Conservation (phyloP, 1,284 basidiomycete species). For the Cystobasidium sp. region DNA sequence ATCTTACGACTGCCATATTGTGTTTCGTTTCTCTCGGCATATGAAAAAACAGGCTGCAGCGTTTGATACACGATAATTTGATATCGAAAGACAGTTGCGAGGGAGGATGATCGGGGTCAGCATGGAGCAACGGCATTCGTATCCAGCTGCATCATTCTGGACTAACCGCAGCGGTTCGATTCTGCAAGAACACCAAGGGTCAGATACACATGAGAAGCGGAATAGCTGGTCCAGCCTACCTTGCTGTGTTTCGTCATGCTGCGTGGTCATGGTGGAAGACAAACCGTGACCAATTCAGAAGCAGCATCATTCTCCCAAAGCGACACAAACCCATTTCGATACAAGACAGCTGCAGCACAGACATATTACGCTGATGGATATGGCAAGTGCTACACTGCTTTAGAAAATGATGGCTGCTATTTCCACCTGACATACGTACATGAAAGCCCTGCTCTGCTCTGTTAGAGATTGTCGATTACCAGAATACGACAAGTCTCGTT, state of each 20-base stretch:
- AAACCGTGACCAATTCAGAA: neutral
- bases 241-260: conserved; percentile 83
- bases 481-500: neutral
- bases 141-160: neutral
- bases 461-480: neutral
- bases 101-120: conserved; percentile 3
- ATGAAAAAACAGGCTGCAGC: conserved; percentile 36
- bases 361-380: too few relatives aligned
- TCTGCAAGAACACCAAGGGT: conserved; percentile 9
- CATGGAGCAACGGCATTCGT: neutral
- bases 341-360: too few relatives aligned
- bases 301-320: neutral
- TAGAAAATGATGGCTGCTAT: too few relatives aligned
- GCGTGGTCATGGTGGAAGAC: neutral
- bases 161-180: conserved; percentile 41
- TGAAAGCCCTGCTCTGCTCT: neutral
- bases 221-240: conserved; percentile 80
- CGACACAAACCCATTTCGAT: neutral
- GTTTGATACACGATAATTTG: too few relatives aligned
- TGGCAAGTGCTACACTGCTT: too few relatives aligned
- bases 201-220: neutral
- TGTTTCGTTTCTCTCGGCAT: conserved; percentile 73
- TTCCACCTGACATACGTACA: neutral
- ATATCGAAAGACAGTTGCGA: neutral
- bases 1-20: conserved; percentile 72